These are phyloP conservation scores for Cerrena zonata DNA, from an alignment of 1,284 basidiomycete species.

Conservation along the genomic window DNA sequence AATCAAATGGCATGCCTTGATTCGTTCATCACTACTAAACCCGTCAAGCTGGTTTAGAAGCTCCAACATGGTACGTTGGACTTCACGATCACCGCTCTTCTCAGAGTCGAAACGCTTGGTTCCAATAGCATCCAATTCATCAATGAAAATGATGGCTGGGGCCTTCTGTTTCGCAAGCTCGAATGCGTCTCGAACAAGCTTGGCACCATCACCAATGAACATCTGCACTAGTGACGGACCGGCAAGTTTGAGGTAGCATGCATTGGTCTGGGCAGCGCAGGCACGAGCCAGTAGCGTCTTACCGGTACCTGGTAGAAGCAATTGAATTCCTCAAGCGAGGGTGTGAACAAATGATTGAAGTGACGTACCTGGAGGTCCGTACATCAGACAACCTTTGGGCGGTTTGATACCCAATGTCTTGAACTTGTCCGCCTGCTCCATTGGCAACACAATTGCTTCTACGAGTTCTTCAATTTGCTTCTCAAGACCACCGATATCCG, in stretches of 20 bases:
- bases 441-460: slow-evolving; percentile 75
- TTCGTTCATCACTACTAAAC: slow-evolving; percentile 84
- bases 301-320: slow-evolving; percentile 50
- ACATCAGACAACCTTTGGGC: slow-evolving; percentile 77
- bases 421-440: slow-evolving; percentile 80
- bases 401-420: slow-evolving; percentile 77
- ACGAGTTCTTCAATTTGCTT: slow-evolving; percentile 81
- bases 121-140: slow-evolving; percentile 76
- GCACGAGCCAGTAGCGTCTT: slow-evolving; percentile 76
- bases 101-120: slow-evolving; percentile 79
- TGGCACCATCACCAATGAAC: slow-evolving; percentile 81
- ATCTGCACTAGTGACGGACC: slow-evolving; percentile 77
- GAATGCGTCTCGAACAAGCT: slow-evolving; percentile 74
- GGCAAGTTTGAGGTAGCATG: slow-evolving; percentile 76
- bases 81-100: slow-evolving; percentile 74
- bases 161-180: slow-evolving; percentile 75
- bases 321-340: slow-evolving; percentile 1
- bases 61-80: slow-evolving; percentile 78
- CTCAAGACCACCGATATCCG: slow-evolving; percentile 75
- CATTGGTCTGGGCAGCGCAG: slow-evolving; percentile 78
- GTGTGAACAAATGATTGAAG: background rate
- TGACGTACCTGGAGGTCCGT: slow-evolving; percentile 63
- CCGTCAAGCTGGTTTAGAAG: slow-evolving; percentile 77
- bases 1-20: slow-evolving; percentile 66
- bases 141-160: slow-evolving; percentile 78